Evolutionary conservation across 139 green algal genomes (phyloP).

Genomic region (Dunaliella primolecta): DNA sequence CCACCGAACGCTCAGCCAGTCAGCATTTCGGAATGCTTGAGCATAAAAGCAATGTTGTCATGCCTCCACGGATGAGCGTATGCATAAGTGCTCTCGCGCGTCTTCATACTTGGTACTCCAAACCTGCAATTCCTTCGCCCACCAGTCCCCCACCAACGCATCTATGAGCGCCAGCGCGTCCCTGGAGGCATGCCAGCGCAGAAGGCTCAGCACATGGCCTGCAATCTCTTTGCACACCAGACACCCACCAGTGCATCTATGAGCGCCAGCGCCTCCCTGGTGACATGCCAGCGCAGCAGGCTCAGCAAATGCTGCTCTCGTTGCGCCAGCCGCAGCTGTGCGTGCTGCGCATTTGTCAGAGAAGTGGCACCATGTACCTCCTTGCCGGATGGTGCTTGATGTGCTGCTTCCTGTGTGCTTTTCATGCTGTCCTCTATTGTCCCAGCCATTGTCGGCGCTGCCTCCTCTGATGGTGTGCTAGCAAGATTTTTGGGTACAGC

Average conservation of each 20-base stretch:
- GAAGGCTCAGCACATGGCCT: not conserved
- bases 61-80: too few species aligned
- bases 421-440: too few species aligned
- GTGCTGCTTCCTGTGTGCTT: too few species aligned
- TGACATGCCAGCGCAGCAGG: slow-evolving; percentile 21
- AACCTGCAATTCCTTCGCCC: too few species aligned
- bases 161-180: slow-evolving; percentile 27
- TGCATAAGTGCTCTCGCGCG: too few species aligned
- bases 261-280: slow-evolving; percentile 29
- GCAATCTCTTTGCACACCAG: not conserved
- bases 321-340: not conserved
- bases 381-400: not conserved
- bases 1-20: too few species aligned
- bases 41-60: too few species aligned
- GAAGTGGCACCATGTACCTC: not conserved
- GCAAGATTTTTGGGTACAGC: not conserved
- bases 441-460: not conserved
- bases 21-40: too few species aligned
- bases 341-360: not conserved
- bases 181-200: slow-evolving; percentile 19
- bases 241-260: slow-evolving; percentile 26
- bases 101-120: too few species aligned
- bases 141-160: not conserved
- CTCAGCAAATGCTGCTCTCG: not conserved
- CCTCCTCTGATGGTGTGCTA: not conserved